phyloP scores from a whole-genome alignment of 306 rosid genomes.

The Trifolium repens region DNA sequence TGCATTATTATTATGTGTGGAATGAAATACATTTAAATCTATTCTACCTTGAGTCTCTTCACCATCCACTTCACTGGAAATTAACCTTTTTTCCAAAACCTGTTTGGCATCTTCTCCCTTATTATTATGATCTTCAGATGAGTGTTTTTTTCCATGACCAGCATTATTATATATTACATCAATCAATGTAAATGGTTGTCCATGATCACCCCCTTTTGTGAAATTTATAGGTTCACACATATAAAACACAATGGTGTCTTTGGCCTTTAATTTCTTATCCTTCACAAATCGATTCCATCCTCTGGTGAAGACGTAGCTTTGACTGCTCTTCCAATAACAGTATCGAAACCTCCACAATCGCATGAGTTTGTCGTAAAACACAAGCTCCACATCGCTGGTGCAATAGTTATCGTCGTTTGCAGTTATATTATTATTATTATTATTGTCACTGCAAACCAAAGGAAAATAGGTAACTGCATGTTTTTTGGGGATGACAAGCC shows the following conservation, averaged over 20 bases:
- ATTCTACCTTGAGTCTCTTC: conserved; percentile 1
- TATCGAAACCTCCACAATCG: conserved; percentile 67
- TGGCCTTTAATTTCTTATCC: conserved; percentile 55
- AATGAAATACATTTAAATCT: neutral
- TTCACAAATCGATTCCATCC: conserved; percentile 78
- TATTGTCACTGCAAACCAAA: conserved; percentile 8
- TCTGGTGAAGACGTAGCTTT: conserved; percentile 68
- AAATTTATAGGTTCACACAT: conserved; percentile 37
- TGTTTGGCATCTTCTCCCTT: conserved; percentile 6
- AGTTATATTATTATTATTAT: neutral
- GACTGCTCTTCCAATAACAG: conserved; percentile 82
- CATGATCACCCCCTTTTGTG: neutral
- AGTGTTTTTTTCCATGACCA: neutral
- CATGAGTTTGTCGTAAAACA: conserved; percentile 58
- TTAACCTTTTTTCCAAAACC: conserved; percentile 1
- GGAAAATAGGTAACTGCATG: conserved; percentile 79
- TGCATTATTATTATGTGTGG: neutral
- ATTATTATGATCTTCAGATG: conserved; percentile 8
- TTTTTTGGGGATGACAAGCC: conserved; percentile 82
- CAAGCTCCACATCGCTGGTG: conserved; percentile 40
- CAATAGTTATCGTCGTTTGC: conserved; percentile 9
- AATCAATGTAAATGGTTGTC: conserved; percentile 40
- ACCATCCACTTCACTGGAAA: neutral
- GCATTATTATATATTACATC: conserved; percentile 43
- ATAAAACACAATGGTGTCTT: conserved; percentile 58